Conservation (phyloP, 2,329 filamentous ascomycete genomes). For the Paecilomyces sp. region DNA sequence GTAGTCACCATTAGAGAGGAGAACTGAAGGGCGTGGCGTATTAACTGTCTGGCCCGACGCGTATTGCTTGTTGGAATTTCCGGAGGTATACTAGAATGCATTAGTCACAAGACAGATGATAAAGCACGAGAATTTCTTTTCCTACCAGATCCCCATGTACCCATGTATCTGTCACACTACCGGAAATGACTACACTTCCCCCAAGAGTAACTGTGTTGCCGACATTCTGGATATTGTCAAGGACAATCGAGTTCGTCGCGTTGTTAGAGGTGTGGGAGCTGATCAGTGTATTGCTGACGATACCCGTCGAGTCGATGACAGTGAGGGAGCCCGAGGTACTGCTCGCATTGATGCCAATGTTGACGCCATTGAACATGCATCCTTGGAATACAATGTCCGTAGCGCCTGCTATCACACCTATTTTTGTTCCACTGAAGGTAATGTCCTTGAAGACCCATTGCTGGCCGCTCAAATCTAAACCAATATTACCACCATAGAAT, state of each 20-base stretch:
- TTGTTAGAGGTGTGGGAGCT: conserved; percentile 20
- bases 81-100: conserved; percentile 4
- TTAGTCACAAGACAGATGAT: not conserved
- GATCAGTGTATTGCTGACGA: conserved; percentile 17
- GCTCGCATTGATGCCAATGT: conserved; percentile 21
- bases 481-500: conserved; percentile 19
- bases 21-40: conserved; percentile 21
- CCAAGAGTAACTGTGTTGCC: conserved; percentile 21
- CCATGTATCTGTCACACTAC: conserved; percentile 20
- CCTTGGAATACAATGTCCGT: conserved; percentile 19
- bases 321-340: conserved; percentile 19
- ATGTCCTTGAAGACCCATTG: conserved; percentile 38
- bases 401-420: conserved; percentile 36
- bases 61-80: conserved; percentile 15
- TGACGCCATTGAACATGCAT: conserved; percentile 19
- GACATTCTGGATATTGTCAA: conserved; percentile 18
- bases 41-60: conserved; percentile 22
- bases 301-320: conserved; percentile 20
- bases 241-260: conserved; percentile 22
- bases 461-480: conserved; percentile 22
- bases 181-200: conserved; percentile 11
- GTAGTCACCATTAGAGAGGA: conserved; percentile 32
- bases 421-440: conserved; percentile 55
- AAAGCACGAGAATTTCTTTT: not conserved
- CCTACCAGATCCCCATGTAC: conserved; percentile 25